A percentile compares a stretch with the other conserved stretches of the same genome.
These are phyloP conservation scores for Lolium rigidum DNA, from an alignment of 176 grass and related monocot genomes.

Conservation along the genomic window DNA sequence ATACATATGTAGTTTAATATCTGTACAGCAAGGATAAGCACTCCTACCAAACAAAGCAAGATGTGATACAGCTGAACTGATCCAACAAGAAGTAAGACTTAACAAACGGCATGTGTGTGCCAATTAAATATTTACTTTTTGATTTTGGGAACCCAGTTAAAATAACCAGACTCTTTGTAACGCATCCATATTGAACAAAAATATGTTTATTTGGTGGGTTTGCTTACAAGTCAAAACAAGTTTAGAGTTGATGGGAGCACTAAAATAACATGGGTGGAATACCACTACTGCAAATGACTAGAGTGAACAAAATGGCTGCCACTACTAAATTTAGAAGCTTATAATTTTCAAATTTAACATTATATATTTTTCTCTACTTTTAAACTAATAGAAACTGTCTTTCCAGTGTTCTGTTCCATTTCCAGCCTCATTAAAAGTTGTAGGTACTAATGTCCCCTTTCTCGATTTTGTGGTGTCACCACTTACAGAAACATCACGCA, in stretches of 20 bases:
- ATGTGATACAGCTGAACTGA: slow-evolving; percentile 18
- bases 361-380: neutral
- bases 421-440: neutral
- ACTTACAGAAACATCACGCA: slow-evolving; percentile 28
- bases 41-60: slow-evolving; percentile 22
- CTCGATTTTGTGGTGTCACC: slow-evolving; percentile 32
- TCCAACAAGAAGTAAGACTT: neutral
- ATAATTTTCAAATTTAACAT: neutral
- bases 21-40: slow-evolving; percentile 12
- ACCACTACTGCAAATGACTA: neutral
- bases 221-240: slow-evolving; percentile 29
- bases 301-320: slow-evolving; percentile 4
- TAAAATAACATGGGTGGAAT: neutral
- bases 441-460: neutral
- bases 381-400: no score
- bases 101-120: neutral
- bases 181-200: neutral
- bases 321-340: neutral
- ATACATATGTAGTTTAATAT: slow-evolving; percentile 9
- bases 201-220: slow-evolving; percentile 1
- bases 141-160: slow-evolving; percentile 12
- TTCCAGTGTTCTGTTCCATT: neutral
- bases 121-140: neutral
- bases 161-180: neutral
- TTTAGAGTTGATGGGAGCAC: neutral